Evolutionary conservation across 176 grass and related monocot genomes (phyloP).

Genomic region (Olyra latifolia): DNA sequence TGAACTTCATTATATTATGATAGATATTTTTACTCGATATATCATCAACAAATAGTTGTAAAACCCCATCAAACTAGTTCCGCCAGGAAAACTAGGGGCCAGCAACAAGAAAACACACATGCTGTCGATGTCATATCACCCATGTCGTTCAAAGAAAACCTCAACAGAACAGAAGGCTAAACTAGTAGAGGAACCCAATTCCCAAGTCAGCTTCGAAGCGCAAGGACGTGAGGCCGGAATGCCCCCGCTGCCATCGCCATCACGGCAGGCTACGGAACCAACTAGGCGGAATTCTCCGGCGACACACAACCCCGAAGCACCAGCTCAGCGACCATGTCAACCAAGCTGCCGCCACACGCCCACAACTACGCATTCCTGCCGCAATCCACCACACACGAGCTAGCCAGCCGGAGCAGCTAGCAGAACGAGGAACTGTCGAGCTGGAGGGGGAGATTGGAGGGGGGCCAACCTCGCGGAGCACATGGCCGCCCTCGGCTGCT

Average conservation of each 20-base stretch:
- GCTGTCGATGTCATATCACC: background rate
- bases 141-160: background rate
- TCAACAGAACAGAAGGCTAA: background rate
- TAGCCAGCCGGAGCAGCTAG: slow-evolving; percentile 11
- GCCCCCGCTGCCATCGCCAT: background rate
- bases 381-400: background rate
- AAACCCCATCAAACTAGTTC: background rate
- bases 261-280: background rate
- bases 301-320: background rate
- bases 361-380: slow-evolving; percentile 6
- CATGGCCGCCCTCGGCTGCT: slow-evolving; percentile 38
- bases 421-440: background rate
- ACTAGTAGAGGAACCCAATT: background rate
- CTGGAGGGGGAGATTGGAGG: background rate
- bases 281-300: background rate
- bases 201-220: background rate
- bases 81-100: background rate
- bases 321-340: background rate
- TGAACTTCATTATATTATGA: background rate
- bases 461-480: slow-evolving; percentile 39
- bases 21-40: background rate
- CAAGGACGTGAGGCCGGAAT: background rate
- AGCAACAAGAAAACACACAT: background rate
- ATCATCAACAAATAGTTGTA: background rate
- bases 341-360: background rate